These are phyloP conservation scores for Wickerhamiella galacta DNA, from an alignment of 805 yeast genomes.

Conservation along the genomic window DNA sequence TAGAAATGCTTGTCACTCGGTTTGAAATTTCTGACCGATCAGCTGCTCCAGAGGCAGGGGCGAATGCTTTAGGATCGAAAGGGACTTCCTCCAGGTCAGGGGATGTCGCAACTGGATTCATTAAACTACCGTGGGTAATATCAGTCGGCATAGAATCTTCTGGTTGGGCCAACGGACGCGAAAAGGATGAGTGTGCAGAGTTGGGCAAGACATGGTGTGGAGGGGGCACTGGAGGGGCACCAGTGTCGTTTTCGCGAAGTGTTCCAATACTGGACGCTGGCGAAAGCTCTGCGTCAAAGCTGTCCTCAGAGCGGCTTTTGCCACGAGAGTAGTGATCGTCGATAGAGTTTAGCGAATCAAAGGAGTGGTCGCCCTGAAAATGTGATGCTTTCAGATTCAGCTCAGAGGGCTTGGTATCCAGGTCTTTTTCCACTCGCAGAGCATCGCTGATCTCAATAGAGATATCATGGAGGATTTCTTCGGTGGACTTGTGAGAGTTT, in stretches of 20 bases:
- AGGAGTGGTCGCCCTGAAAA: too few relatives aligned
- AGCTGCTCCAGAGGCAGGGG: too few relatives aligned
- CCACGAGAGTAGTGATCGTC: too few relatives aligned
- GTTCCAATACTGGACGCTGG: too few relatives aligned
- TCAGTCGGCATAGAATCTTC: too few relatives aligned
- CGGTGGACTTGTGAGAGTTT: constrained; percentile 11
- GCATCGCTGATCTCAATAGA: constrained; percentile 14
- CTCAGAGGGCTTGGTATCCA: constrained; percentile 2
- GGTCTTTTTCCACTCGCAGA: constrained; percentile 8
- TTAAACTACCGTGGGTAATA: neutral
- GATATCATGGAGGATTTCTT: constrained; percentile 17
- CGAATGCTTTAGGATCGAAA: constrained; percentile 10
- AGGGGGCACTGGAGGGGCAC: constrained; percentile 2
- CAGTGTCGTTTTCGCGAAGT: too few relatives aligned
- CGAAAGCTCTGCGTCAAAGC: too few relatives aligned
- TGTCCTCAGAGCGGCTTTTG: too few relatives aligned
- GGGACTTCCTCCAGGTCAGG: constrained; percentile 15
- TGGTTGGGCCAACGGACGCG: too few relatives aligned
- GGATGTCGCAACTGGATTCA: constrained; percentile 2
- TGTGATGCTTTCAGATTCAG: neutral
- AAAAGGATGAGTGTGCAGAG: neutral
- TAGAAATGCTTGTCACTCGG: constrained; percentile 1
- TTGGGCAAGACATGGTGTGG: neutral
- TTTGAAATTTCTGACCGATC: too few relatives aligned
- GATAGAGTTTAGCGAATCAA: too few relatives aligned